Evolutionary conservation across 1,139 yeast genomes (phyloP), one percentile per base, ranked within the genome.

Genomic region (Candida pseudocylindracea): DNA sequence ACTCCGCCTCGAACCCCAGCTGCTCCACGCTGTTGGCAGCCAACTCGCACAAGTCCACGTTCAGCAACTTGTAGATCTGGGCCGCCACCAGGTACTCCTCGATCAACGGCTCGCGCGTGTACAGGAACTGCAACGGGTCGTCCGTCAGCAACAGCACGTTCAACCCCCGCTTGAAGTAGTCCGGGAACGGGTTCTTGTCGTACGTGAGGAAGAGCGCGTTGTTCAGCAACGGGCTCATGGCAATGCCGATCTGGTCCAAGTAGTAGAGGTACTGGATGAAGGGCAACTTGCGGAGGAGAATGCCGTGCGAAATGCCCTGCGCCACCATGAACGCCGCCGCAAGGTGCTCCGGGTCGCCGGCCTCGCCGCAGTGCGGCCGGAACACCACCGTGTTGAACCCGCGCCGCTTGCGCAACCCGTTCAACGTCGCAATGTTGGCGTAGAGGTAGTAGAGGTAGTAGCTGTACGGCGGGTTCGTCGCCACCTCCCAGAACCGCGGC

Each of bases 311-410:
- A 39, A 88, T 91, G 34, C 92, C 80, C 46, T 88, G 92, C 1
- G 95, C 72, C 0, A 92, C 71, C 45, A 91, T 55, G 46, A 78
- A 91, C 1, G 98, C 91, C 35, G 88, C 67, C 31, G 85, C 81
- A 48, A 91, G 63, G 55, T 91, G 98, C 45, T 85, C 96, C 1
- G 98, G 95, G 45, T 91, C 96, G 35, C 99, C 99, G 6, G 98
- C 99, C 53, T 91, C 99, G 40, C 99, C 99, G 44, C 94, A 80
- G 50, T 91, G 99, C 2, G 99, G 99, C 45, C 98, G 68, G 43
- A 91, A 59, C 12, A 81, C 92, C 53, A 91, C 74, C 0, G 96
- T 85, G 48, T 80, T 85, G 53, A 67, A 78, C 0, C 79, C 75
- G 35, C 83, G 62, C 38, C 57, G 62, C 30, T 61, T 55, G 53